Base-by-base conservation (phyloP, 2,329 filamentous ascomycete species). In the Aspergillus pseudoglaucus region DNA sequence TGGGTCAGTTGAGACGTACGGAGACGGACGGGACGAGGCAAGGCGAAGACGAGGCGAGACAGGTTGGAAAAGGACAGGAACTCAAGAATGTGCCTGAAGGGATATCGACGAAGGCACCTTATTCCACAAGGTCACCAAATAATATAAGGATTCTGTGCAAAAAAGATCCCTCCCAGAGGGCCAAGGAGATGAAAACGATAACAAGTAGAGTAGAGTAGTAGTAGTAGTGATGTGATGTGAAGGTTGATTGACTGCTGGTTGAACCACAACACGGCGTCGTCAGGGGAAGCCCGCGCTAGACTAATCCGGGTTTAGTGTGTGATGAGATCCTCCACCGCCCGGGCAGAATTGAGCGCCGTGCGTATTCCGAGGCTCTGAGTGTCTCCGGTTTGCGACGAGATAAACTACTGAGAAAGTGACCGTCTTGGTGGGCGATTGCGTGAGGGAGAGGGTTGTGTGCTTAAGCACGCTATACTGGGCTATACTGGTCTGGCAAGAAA, bases 301-400 rank as follows among this genome's bases (percentile, higher is more conserved):
- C 38, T 27, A 3, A 22, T 15, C 8, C 6, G 2, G 20, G 43
- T 20, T 20, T 45, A 45, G 43, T 22, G 32, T 3, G 30, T n/a
- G 10, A 22, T 23, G 37, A 15, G 9, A 8, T 2, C 4, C 17
- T 18, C n/a, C 33, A 39, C 37, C 37, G 37, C 37, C 37, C 8
- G 37, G 37, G 15, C n/a, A 20, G 17, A 39, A 39, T 18, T 12
- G 15, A 6, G 37, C 37, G 14, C 27, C 35, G 46, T 47, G 46
- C 46, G 46, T 47, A 47, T 44, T 44, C 46, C 46, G 40, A 47
- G 6, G 45, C 35, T 47, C 25, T 23, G 20, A 22, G 38, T 33
- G 38, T 37, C 14, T n/a, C 17, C 37, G 18, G 25, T 30, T 30
- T 30, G 25, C 25, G 17, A 20, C 42, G 41, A 14, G 42, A n/a